Percentiles rank a stretch among this genome's conserved stretches.
phyloP scores from a whole-genome alignment of 208 protist genomes.

The Wallacemonas sp. region DNA sequence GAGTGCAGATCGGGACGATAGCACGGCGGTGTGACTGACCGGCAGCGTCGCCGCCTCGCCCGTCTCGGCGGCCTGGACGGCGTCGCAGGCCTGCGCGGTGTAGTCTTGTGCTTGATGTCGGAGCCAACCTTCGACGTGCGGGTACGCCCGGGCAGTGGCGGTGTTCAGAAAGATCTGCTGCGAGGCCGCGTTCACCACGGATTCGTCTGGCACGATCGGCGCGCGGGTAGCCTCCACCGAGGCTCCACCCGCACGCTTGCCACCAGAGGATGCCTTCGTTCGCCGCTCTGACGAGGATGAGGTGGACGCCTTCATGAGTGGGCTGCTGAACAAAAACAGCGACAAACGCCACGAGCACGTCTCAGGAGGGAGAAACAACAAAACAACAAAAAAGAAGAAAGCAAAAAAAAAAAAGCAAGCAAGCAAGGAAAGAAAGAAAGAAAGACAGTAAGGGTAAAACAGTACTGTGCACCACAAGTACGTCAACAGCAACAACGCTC shows the following conservation, averaged over 20 bases:
- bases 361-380: neutral
- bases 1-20: neutral
- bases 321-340: no score
- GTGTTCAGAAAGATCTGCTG: conserved; percentile 34
- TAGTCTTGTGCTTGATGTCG: conserved; percentile 22
- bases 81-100: neutral
- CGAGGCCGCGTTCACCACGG: conserved; percentile 11
- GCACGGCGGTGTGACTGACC: neutral
- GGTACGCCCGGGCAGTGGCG: conserved; percentile 40
- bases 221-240: neutral
- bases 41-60: neutral
- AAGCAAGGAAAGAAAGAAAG: neutral
- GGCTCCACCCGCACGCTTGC: neutral
- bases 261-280: neutral
- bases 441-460: neutral
- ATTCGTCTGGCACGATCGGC: neutral
- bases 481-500: neutral
- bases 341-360: no score
- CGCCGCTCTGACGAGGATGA: neutral
- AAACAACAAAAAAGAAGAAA: neutral
- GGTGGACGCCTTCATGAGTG: no score
- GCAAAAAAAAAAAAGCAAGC: neutral
- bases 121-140: conserved; percentile 43
- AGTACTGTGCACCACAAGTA: no score
- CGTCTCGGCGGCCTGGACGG: neutral